A percentile compares a stretch with the other conserved stretches of the same genome.
phyloP scores from a whole-genome alignment of 306 rosid species.

The Ziziphus jujuba region DNA sequence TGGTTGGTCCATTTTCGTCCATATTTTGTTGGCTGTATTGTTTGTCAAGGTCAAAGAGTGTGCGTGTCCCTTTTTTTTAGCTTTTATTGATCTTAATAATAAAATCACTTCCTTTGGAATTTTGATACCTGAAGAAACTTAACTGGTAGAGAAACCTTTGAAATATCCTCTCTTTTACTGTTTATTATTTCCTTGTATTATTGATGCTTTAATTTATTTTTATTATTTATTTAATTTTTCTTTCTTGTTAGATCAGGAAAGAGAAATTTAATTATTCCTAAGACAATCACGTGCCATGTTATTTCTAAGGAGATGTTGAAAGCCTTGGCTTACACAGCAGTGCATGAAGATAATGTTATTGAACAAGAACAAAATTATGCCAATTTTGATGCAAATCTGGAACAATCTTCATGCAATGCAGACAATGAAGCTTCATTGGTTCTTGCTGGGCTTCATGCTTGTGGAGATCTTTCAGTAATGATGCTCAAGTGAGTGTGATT shows the following conservation, averaged over 20 bases:
- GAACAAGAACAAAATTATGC: constrained; percentile 27
- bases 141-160: too few species aligned
- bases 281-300: constrained; percentile 74
- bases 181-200: not conserved
- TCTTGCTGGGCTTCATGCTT: constrained; percentile 98
- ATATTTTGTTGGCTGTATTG: too few species aligned
- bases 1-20: too few species aligned
- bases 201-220: not conserved
- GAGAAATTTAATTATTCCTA: constrained; percentile 58
- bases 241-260: constrained; percentile 57
- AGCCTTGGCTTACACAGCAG: constrained; percentile 51
- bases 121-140: too few species aligned
- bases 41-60: too few species aligned
- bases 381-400: constrained; percentile 15
- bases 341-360: constrained; percentile 31
- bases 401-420: constrained; percentile 27
- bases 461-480: constrained; percentile 91
- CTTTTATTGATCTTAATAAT: too few species aligned
- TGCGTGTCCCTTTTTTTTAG: too few species aligned
- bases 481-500: constrained; percentile 73
- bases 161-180: not conserved
- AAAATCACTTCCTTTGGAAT: too few species aligned
- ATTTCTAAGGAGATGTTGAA: constrained; percentile 71
- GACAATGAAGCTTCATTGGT: constrained; percentile 47
- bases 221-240: not conserved